These are phyloP conservation scores for Phaeosphaeria sp. DNA, from an alignment of 2,329 filamentous ascomycete genomes.

Conservation along the genomic window DNA sequence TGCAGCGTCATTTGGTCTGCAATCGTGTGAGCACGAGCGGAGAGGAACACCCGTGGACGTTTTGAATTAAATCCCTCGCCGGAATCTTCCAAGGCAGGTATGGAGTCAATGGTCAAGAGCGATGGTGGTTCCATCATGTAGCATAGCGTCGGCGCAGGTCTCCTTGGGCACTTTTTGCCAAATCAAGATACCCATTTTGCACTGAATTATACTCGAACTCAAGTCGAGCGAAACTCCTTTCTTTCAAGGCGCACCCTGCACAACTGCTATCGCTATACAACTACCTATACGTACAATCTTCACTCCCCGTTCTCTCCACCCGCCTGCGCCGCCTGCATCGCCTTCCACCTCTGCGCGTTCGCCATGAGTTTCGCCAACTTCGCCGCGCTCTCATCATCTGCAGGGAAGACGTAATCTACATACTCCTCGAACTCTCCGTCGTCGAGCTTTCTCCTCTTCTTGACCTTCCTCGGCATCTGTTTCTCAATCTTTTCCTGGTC, in stretches of 20 bases:
- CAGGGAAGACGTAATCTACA: constrained; percentile 95
- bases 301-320: not conserved
- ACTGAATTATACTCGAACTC: not conserved
- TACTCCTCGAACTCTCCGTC: constrained; percentile 97
- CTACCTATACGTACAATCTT: not conserved
- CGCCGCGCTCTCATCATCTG: constrained; percentile 85
- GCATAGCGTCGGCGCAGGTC: constrained; percentile 4
- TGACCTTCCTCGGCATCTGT: constrained; percentile 92
- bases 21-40: too few species aligned
- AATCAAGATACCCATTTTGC: not conserved
- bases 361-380: constrained; percentile 84
- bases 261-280: not conserved
- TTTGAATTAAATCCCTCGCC: too few species aligned
- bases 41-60: too few species aligned
- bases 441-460: constrained; percentile 89
- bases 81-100: not conserved
- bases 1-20: too few species aligned
- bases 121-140: not conserved
- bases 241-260: not conserved
- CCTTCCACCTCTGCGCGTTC: constrained; percentile 89
- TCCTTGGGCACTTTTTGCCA: not conserved
- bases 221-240: not conserved
- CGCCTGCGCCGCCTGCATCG: constrained; percentile 49
- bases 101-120: not conserved
- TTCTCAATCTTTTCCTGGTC: constrained; percentile 85